phyloP scores from a whole-genome alignment of 352 stramenopile genomes.

The Phytophthora palmivora region DNA sequence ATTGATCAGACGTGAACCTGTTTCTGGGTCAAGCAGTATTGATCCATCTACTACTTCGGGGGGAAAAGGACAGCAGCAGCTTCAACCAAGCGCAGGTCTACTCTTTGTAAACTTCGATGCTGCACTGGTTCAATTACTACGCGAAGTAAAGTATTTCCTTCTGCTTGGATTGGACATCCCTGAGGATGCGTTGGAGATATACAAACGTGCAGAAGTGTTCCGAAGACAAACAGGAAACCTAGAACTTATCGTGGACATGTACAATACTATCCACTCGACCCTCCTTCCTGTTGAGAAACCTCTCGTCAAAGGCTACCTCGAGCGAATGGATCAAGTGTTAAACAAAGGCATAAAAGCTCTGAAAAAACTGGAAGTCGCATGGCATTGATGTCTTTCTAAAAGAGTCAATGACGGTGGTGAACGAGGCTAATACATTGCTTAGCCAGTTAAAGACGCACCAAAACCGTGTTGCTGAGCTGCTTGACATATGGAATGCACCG shows the following conservation, averaged over 20 bases:
- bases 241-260: slow-evolving; percentile 94
- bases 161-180: slow-evolving; percentile 91
- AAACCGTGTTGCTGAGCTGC: slow-evolving; percentile 74
- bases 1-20: slow-evolving; percentile 70
- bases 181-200: slow-evolving; percentile 91
- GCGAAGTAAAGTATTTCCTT: slow-evolving; percentile 95
- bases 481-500: slow-evolving; percentile 76
- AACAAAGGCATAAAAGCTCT: slow-evolving; percentile 90
- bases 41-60: slow-evolving; percentile 7
- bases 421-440: slow-evolving; percentile 88
- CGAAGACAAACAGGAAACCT: slow-evolving; percentile 91
- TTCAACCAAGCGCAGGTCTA: slow-evolving; percentile 19
- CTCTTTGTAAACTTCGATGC: slow-evolving; percentile 93
- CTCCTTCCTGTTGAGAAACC: slow-evolving; percentile 91
- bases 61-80: slow-evolving; percentile 23
- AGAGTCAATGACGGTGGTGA: slow-evolving; percentile 89
- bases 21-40: slow-evolving; percentile 14
- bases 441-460: slow-evolving; percentile 91
- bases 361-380: slow-evolving; percentile 95
- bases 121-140: slow-evolving; percentile 88
- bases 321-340: slow-evolving; percentile 91
- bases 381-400: slow-evolving; percentile 94
- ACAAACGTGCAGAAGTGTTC: slow-evolving; percentile 93
- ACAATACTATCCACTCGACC: slow-evolving; percentile 91
- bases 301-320: slow-evolving; percentile 88